Conservation (phyloP, 805 yeast species). For the Starmerella gropengiesseri region DNA sequence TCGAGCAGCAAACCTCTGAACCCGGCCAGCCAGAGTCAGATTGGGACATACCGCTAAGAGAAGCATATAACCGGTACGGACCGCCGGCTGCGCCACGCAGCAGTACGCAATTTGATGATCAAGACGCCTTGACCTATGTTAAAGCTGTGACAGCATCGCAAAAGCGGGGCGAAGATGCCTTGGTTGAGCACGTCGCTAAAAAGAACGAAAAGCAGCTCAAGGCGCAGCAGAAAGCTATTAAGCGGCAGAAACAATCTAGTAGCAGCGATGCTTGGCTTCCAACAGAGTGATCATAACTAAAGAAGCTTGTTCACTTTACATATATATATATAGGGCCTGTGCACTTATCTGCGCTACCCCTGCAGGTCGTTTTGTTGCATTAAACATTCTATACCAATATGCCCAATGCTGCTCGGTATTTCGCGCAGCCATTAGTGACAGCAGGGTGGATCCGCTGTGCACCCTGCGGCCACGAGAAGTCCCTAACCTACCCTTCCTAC, state of each 20-base stretch:
- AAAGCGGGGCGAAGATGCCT: constrained; percentile 16
- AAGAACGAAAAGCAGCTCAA: constrained; percentile 2
- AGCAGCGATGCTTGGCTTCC: too few relatives aligned
- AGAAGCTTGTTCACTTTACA: too few relatives aligned
- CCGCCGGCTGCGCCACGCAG: not conserved
- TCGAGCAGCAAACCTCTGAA: not conserved
- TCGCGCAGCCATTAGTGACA: too few relatives aligned
- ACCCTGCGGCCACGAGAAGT: too few relatives aligned
- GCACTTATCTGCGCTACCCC: too few relatives aligned
- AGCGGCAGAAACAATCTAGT: not conserved
- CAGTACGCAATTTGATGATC: not conserved
- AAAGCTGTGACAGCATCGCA: constrained; percentile 5
- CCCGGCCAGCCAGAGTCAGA: not conserved
- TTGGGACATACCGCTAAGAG: not conserved
- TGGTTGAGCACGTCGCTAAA: constrained; percentile 8
- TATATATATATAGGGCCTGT: too few relatives aligned
- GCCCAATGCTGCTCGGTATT: too few relatives aligned
- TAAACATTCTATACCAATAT: too few relatives aligned
- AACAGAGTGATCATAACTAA: too few relatives aligned
- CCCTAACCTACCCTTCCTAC: too few relatives aligned
- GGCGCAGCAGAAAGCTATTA: not conserved
- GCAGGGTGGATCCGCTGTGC: too few relatives aligned
- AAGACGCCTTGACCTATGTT: constrained; percentile 4
- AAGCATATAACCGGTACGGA: not conserved
- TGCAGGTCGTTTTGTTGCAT: too few relatives aligned